Evolutionary conservation across 2,329 filamentous ascomycete genomes (phyloP).

Genomic region (Botryotinia calthae): DNA sequence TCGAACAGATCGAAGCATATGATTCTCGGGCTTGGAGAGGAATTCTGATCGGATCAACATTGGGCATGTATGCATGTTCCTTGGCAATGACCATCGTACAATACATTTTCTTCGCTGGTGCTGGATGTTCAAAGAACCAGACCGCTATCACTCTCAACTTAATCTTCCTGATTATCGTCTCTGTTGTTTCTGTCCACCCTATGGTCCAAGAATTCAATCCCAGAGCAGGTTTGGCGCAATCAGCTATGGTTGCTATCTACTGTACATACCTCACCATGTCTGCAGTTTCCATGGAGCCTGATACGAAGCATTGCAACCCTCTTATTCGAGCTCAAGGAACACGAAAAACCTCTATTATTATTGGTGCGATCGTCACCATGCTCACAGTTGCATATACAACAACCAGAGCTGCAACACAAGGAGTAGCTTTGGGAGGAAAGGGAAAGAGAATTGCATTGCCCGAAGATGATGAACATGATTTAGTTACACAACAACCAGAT

Average conservation of each 20-base stretch:
- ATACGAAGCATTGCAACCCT: conserved; percentile 92
- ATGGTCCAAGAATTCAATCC: conserved; percentile 87
- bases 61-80: conserved; percentile 89
- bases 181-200: conserved; percentile 84
- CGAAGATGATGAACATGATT: conserved; percentile 78
- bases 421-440: conserved; percentile 67
- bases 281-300: conserved; percentile 96
- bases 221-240: conserved; percentile 92
- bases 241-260: conserved; percentile 95
- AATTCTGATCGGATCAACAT: conserved; percentile 84
- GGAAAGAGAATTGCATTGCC: conserved; percentile 59
- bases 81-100: conserved; percentile 93
- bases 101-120: conserved; percentile 90
- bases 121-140: conserved; percentile 91
- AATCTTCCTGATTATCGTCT: conserved; percentile 75
- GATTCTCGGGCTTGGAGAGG: conserved; percentile 83
- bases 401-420: conserved; percentile 90
- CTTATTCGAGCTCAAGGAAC: conserved; percentile 82
- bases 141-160: conserved; percentile 93
- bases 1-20: conserved; percentile 85
- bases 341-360: conserved; percentile 82
- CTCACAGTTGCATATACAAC: conserved; percentile 97
- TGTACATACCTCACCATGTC: conserved; percentile 99
- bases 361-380: conserved; percentile 95
- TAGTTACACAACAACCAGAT: conserved; percentile 80